phyloP scores from a whole-genome alignment of 2,329 filamentous ascomycete genomes.

The Parafenestella ontariensis region DNA sequence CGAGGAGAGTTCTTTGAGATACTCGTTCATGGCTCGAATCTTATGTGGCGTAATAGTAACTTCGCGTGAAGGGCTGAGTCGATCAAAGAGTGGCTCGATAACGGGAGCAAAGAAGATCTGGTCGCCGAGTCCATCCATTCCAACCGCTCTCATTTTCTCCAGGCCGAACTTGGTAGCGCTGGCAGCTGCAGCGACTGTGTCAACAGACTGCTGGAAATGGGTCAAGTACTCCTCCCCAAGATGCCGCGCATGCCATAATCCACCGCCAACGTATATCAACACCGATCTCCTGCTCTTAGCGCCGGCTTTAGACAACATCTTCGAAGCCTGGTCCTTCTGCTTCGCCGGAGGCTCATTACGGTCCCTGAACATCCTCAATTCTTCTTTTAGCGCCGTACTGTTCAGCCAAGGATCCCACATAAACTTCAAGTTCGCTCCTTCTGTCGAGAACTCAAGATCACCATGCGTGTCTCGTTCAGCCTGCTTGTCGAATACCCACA shows the following conservation, averaged over 20 bases:
- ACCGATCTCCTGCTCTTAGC: slow-evolving; percentile 40
- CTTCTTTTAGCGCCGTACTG: slow-evolving; percentile 52
- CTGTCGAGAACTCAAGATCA: slow-evolving; percentile 55
- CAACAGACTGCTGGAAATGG: slow-evolving; percentile 57
- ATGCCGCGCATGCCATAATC: slow-evolving; percentile 63
- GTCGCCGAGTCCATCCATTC: slow-evolving; percentile 33
- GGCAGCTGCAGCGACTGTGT: slow-evolving; percentile 45
- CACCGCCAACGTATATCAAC: slow-evolving; percentile 62
- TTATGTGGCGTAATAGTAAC: slow-evolving; percentile 57
- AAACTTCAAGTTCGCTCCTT: slow-evolving; percentile 61
- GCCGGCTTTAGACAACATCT: background rate
- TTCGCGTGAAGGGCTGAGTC: slow-evolving; percentile 52
- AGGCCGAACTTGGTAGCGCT: slow-evolving; percentile 14
- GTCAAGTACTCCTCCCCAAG: slow-evolving; percentile 54
- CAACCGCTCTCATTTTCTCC: slow-evolving; percentile 3
- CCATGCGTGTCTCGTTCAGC: slow-evolving; percentile 37
- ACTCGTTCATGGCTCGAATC: slow-evolving; percentile 61
- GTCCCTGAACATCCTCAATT: slow-evolving; percentile 51
- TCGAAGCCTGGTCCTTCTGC: background rate
- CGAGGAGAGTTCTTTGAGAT: slow-evolving; percentile 54
- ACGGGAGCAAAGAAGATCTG: slow-evolving; percentile 57
- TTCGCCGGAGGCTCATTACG: slow-evolving; percentile 14
- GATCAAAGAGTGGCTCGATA: slow-evolving; percentile 53
- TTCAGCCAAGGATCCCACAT: slow-evolving; percentile 71
- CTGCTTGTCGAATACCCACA: slow-evolving; percentile 3